Base-by-base conservation (phyloP, 2,329 filamentous ascomycete species). In the Ciborinia camelliae region DNA sequence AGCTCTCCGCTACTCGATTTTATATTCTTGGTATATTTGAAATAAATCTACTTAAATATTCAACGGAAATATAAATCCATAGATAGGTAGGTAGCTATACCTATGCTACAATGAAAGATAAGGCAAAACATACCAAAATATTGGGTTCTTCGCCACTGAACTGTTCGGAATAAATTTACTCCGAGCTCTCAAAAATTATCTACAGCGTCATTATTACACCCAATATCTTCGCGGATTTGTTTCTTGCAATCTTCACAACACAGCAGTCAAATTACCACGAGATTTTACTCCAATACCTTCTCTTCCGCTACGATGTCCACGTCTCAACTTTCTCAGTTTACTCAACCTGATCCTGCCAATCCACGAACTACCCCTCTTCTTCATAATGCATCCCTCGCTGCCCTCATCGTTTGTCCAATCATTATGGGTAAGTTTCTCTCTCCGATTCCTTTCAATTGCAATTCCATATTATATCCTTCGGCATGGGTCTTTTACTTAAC, bases 401-500 rank as follows among this genome's bases (percentile, higher is more conserved):
- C 80, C 55, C 74, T 84, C 35, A 71, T 88, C 26, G 72, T 80
- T 55, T 84, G 82, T 66, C 86, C 86, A 0, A 68, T 82, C 10
- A 78, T 88, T 59, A 80, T 81, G 55, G 12, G 54, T 57, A 45
- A 23, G 54, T 45, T 45, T 26, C 20, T 43, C 26, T 45, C 3
- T 37, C 43, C 26, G 39, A 43, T 18, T 30, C 4, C 4, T 18
- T 23, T 32, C 39, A 23, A 32, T 43, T n/a, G 28, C 26, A 45
- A 45, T 6, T 32, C 20, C 9, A 18, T 20, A 15, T 43, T n/a
- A 10, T 28, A 10, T 45, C 28, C 20, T 23, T n/a, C n/a, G 26
- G 8, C 18, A n/a, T 32, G 28, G 20, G 4, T 26, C 5, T 32
- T 30, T 20, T 32, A 0, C 4, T 20, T 32, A 23, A 23, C 39